Base-by-base conservation (phyloP, 306 rosid species). In the Vachellia collinsii region DNA sequence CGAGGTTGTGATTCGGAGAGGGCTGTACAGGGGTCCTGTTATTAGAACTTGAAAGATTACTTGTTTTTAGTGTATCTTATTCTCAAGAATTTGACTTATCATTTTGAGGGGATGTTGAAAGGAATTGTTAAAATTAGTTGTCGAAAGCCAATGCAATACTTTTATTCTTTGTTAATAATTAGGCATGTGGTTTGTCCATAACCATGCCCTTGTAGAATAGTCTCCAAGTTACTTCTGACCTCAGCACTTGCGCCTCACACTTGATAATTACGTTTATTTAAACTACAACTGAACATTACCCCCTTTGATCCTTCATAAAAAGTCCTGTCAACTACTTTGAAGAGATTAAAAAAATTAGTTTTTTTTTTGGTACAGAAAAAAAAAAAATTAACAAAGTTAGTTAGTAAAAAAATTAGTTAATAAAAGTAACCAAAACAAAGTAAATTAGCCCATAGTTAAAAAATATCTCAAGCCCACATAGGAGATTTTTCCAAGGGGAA, bases 11-110 rank as follows among this genome's bases (percentile, higher is more conserved):
- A 90, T 94, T 75, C 89, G 88, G 83, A 88, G 98, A 88, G 98
- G 92, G 89, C 89, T 80, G 61, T 94, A 94, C 91, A 94, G 70
- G 86, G 98, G 98, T 83, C 98, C 97, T 69, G 89, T 92, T 79
- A 92, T 94, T 88, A 89, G 88, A 94, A 87, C 91, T 51, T 94
- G 87, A 91, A 82, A 25, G 3, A 25, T 85, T 80, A 79, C 81
- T 70, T 48, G 74, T 74, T 86, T 79, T 84, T 77, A 80, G 7
- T 75, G 85, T 77, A 56, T 19, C 22, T 65, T 65, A 78, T 84
- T 68, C 29, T 77, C 66, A 80, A 77, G 70, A 64, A 83, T 81
- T 82, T 78, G 77, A 83, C 82, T 73, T 83, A 48, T 66, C 42
- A 74, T 83, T 80, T 58, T 88, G 87, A 2, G 87, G 85, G 81